These are phyloP conservation scores for Suillus americanus DNA, from an alignment of 768 basidiomycete genomes.

Conservation along the genomic window DNA sequence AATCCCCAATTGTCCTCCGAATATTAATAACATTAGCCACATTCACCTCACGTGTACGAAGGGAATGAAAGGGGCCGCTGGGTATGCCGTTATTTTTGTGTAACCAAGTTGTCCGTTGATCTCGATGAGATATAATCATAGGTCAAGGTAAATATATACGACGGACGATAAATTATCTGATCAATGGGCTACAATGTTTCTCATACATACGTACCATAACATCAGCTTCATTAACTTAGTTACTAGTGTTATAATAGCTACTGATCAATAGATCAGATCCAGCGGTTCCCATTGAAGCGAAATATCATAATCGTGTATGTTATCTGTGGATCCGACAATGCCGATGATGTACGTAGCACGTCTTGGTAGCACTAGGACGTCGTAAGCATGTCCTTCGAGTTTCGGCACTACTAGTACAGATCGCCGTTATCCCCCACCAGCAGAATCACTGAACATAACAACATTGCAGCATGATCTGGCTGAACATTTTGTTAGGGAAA, in stretches of 20 bases:
- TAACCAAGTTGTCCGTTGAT: neutral
- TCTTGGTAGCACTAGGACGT: neutral
- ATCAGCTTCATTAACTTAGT: neutral
- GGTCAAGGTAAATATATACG: neutral
- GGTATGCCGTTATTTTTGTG: neutral
- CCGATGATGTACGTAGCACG: too few relatives aligned
- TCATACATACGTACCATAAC: neutral
- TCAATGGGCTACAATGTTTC: neutral
- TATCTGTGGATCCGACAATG: neutral
- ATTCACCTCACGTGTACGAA: constrained; percentile 1
- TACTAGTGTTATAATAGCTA: neutral
- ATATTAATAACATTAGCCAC: neutral
- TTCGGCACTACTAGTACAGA: neutral
- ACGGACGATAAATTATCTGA: neutral
- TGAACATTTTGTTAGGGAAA: neutral
- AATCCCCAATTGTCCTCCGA: neutral
- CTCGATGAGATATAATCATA: neutral
- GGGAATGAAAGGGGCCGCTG: neutral
- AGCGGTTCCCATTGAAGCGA: neutral
- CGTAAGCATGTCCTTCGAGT: neutral
- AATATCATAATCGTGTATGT: neutral
- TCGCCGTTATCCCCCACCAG: neutral
- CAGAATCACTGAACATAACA: neutral
- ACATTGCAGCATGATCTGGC: neutral
- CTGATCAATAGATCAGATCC: neutral